Base-by-base conservation (phyloP, 441 rosid genomes). In the Codiaeum variegatum region DNA sequence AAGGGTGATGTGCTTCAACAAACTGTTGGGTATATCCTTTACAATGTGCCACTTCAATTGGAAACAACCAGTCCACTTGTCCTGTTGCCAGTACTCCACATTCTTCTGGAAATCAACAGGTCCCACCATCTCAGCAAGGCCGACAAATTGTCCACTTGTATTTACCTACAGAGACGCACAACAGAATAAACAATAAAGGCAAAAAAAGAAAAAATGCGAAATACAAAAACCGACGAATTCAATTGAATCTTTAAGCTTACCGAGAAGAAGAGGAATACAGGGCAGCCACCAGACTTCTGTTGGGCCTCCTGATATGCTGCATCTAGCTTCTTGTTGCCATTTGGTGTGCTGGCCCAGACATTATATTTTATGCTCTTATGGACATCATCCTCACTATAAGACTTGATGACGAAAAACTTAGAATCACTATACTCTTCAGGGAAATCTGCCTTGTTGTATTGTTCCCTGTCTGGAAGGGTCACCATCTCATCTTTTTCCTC, bases 31-130 rank as follows among this genome's bases (percentile, higher is more conserved):
- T 18, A 94, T 87, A 80, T 94, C 98, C 83, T 94, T 94, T 24
- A 94, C 87, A 71, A 92, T 75, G 75, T 88, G 97, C 98, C 98
- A 92, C 84, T 85, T 91, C 58, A 92, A 87, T 6, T 93, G 91
- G 85, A 94, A 94, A 73, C 87, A 90, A 32, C 98, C 98, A 71
- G 91, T 88, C 98, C 98, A 94, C 85, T 92, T 94, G 83, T 94
- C 97, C 75, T 91, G 97, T 70, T 94, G 98, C 98, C 98, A 94
- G 75, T 87, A 91, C 75, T 92, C 96, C 24, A 86, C 84, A 66
- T 81, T 88, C 76, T 86, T 92, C 66, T 87, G 74, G 73, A 94
- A 94, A 84, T 94, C 97, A 78, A 94, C 98, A 13, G 88, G 82
- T 7, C 98, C 98, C 3, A 80, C 74, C 98, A 94, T 94, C 81